Evolutionary conservation across 2,329 filamentous ascomycete species (phyloP), one percentile per base, ranked within the genome.

Genomic region (Aphanocladium album): DNA sequence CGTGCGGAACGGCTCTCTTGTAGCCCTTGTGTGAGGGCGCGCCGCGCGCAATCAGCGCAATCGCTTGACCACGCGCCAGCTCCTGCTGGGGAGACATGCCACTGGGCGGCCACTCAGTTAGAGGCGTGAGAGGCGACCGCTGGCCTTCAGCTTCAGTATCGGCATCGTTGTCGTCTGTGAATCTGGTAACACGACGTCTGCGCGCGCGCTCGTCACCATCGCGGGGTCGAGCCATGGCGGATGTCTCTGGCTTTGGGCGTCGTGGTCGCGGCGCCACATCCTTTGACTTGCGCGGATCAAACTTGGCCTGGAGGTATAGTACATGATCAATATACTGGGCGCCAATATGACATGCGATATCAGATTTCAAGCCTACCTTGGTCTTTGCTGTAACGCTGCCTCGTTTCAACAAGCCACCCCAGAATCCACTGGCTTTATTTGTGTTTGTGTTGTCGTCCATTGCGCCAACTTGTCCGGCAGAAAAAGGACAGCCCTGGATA

Each of bases 41-140:
- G 6, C 85, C 85, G 8, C 79, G 76, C n/a, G 78, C 77, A 63
- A 88, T 83, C 61, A 86, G 75, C 53, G 84, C 79, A 73, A 81
- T 79, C 11, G 85, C 85, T 52, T 80, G 78, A 47, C 76, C 77
- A 17, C 82, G 78, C 1, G 79, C 73, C 9, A 88, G 75, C 62
- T 83, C 79, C 41, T 82, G 80, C 25, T 77, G 70, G 47, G 69
- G 73, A 12, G 76, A 73, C 52, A 85, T 71, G 54, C 79, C 81
- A 12, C 74, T 72, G 0, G 85, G 85, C 19, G 85, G 85, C 85
- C 85, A 88, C 66, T 79, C 73, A 2, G 78, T 80, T 61, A 83
- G 70, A 5, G 79, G 76, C 63, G 55, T 57, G 50, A 27, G 35
- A 12, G 53, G 60, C 9, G 53, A 52, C 35, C 47, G 45, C 39